phyloP scores from a whole-genome alignment of 306 rosid genomes.

The Potentilla sterilis region DNA sequence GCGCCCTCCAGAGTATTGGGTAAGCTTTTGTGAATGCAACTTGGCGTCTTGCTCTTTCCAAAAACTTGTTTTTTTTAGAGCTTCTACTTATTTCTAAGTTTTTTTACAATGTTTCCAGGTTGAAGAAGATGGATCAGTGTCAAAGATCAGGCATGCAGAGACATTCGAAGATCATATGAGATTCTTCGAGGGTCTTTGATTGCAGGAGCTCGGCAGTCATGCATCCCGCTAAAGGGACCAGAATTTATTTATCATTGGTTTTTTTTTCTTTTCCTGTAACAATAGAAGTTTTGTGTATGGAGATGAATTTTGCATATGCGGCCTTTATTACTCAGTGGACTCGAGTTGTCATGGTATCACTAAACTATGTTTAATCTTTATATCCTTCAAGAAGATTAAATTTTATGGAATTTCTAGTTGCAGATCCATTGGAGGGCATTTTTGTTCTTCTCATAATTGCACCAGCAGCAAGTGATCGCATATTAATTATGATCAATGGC shows the following conservation, averaged over 20 bases:
- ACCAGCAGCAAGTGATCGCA: neutral
- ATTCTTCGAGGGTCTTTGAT: slow-evolving; percentile 77
- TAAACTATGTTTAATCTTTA: neutral
- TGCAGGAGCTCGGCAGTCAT: neutral
- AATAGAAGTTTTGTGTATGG: slow-evolving; percentile 4
- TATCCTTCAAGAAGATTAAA: neutral
- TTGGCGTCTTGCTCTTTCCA: neutral
- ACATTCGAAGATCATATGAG: slow-evolving; percentile 76
- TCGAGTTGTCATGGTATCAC: too few relatives aligned
- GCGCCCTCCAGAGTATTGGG: slow-evolving; percentile 99
- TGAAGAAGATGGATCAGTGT: slow-evolving; percentile 68
- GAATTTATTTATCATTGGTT: too few relatives aligned
- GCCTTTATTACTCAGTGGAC: too few relatives aligned
- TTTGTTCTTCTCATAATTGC: neutral
- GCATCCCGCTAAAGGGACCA: neutral
- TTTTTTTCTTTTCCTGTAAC: neutral
- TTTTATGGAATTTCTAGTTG: neutral
- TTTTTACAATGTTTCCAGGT: slow-evolving; percentile 43
- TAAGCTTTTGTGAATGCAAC: slow-evolving; percentile 21
- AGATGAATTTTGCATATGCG: neutral
- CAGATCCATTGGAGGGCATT: neutral
- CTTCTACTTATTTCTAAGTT: neutral
- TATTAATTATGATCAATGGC: neutral
- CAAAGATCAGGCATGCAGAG: slow-evolving; percentile 90
- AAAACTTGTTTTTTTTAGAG: neutral